Evolutionary conservation across 495 filamentous ascomycete species (phyloP).

Genomic region (Beverwykella pulmonaria): DNA sequence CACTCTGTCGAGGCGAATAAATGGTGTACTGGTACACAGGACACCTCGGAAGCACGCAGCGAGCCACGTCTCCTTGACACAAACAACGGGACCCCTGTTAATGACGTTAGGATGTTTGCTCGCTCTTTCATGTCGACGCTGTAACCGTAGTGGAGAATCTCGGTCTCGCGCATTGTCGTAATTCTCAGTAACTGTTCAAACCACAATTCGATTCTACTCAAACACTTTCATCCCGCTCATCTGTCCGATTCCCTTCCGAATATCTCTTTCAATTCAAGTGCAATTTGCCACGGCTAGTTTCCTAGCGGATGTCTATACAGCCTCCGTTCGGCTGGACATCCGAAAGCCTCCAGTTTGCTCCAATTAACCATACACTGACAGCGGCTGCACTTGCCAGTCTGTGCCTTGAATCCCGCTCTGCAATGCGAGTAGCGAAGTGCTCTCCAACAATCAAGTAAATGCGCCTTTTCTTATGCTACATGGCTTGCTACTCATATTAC

Average conservation of each 20-base stretch:
- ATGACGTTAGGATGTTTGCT: not conserved
- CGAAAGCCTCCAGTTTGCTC: not conserved
- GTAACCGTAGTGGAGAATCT: too few species aligned
- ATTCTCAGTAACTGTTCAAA: too few species aligned
- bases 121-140: not conserved
- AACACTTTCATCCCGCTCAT: not conserved
- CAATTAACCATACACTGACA: not conserved
- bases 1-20: too few species aligned
- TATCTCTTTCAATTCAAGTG: not conserved
- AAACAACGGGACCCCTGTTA: not conserved
- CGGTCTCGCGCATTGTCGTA: too few species aligned
- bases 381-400: not conserved
- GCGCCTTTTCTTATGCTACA: not conserved
- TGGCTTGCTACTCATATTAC: conserved; percentile 25
- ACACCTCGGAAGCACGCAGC: not conserved
- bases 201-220: too few species aligned
- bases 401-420: conserved; percentile 2
- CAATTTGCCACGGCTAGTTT: not conserved
- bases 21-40: too few species aligned
- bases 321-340: not conserved
- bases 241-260: not conserved
- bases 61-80: not conserved
- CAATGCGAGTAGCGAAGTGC: conserved; percentile 24
- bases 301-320: not conserved
- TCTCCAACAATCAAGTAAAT: conserved; percentile 1